Percentiles rank a stretch among this genome's conserved stretches.
Conservation (phyloP, 2,329 filamentous ascomycete species). For the Fusarium paranaense region DNA sequence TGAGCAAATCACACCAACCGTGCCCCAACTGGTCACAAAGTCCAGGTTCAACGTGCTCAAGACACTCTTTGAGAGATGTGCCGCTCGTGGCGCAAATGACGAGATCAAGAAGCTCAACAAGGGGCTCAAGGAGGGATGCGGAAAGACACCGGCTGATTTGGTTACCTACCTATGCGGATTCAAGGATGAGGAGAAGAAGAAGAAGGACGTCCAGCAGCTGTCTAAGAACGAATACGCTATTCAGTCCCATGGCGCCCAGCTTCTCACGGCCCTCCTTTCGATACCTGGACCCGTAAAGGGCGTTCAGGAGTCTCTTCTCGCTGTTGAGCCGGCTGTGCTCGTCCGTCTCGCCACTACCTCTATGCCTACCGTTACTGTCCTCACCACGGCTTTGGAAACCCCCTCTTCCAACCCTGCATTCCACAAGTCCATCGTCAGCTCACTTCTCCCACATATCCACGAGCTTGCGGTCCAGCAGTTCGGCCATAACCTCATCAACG, state of each 20-base stretch:
- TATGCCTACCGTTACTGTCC: conserved; percentile 60
- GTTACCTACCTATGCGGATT: conserved; percentile 63
- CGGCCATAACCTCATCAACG: conserved; percentile 64
- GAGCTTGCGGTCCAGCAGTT: conserved; percentile 62
- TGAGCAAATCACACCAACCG: conserved; percentile 76
- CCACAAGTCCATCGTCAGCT: conserved; percentile 66
- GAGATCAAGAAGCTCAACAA: conserved; percentile 61
- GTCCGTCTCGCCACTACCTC: conserved; percentile 73
- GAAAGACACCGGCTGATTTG: conserved; percentile 59
- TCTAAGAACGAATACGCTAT: conserved; percentile 69
- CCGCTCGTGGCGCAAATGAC: conserved; percentile 71
- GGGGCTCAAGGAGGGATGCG: conserved; percentile 61
- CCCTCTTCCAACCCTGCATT: conserved; percentile 63
- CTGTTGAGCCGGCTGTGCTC: conserved; percentile 66
- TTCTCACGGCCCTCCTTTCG: conserved; percentile 82
- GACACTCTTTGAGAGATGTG: conserved; percentile 84
- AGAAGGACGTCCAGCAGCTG: conserved; percentile 52
- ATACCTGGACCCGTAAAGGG: conserved; percentile 78
- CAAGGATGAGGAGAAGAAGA: conserved; percentile 52
- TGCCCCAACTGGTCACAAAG: conserved; percentile 79
- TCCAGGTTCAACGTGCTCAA: conserved; percentile 83
- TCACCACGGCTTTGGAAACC: conserved; percentile 62
- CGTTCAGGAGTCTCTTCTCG: conserved; percentile 78
- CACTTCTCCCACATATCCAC: conserved; percentile 57
- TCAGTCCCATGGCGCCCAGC: conserved; percentile 79